Percentiles rank a stretch among this genome's conserved stretches.
Conservation (phyloP, 176 grass and related monocot genomes). For the Lolium multiflorum region DNA sequence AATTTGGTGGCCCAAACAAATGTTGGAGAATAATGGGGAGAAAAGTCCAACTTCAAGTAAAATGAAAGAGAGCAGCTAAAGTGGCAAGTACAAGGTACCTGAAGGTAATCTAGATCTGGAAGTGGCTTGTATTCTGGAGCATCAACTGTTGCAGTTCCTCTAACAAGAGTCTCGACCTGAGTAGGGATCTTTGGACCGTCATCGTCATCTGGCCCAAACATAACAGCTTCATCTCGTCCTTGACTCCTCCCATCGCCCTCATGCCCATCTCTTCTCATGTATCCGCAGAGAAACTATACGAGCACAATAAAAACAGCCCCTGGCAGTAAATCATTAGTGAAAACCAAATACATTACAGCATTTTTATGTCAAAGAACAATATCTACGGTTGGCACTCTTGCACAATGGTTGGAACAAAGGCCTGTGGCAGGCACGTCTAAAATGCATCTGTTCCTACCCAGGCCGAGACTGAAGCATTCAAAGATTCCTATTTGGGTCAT, state of each 20-base stretch:
- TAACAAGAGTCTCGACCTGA: conserved; percentile 68
- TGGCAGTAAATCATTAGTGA: conserved; percentile 97
- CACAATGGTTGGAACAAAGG: background rate
- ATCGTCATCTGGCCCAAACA: conserved; percentile 61
- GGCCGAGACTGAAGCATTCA: background rate
- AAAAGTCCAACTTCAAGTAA: background rate
- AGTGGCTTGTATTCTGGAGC: conserved; percentile 81
- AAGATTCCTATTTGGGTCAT: background rate
- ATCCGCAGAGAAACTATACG: conserved; percentile 79
- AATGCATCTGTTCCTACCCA: background rate
- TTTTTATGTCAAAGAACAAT: conserved; percentile 8
- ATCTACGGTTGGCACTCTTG: conserved; percentile 13
- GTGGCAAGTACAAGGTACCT: conserved; percentile 55
- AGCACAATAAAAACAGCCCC: conserved; percentile 92
- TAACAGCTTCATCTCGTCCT: conserved; percentile 42
- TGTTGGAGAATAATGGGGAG: conserved; percentile 17
- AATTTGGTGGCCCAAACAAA: conserved; percentile 11
- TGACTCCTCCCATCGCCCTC: conserved; percentile 50
- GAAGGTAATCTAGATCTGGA: conserved; percentile 92
- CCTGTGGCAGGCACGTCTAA: background rate
- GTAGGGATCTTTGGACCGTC: conserved; percentile 71
- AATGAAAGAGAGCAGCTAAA: conserved; percentile 14
- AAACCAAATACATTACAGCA: conserved; percentile 71
- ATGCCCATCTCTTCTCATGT: conserved; percentile 54
- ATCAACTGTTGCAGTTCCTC: conserved; percentile 61